These are phyloP conservation scores for Dioscorea dumetorum DNA, from an alignment of 106 monocot species.

Conservation along the genomic window DNA sequence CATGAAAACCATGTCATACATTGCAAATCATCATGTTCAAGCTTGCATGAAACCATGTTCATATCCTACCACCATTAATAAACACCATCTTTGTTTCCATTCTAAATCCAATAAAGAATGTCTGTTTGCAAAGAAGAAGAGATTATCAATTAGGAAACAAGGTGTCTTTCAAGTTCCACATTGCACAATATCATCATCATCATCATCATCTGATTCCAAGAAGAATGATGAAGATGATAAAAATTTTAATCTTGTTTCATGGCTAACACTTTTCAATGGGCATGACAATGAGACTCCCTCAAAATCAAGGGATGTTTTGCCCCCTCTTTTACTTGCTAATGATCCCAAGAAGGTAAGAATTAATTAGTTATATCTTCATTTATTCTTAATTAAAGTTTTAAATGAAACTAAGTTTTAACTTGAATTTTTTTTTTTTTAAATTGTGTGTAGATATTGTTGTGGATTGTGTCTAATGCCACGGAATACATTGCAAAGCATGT, in stretches of 20 bases:
- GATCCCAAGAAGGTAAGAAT: not conserved
- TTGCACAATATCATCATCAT: not conserved
- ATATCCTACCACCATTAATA: not conserved
- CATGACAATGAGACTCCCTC: not conserved
- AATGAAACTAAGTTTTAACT: not conserved
- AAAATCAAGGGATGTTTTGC: not conserved
- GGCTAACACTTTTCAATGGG: not conserved
- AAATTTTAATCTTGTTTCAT: not conserved
- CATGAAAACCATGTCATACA: not conserved
- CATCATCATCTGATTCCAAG: not conserved
- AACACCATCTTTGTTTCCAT: not conserved
- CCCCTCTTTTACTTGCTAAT: not conserved
- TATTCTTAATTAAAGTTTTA: not conserved
- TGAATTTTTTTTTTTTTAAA: no score
- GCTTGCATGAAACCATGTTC: no score
- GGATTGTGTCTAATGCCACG: slow-evolving; percentile 4
- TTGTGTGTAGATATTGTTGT: slow-evolving; percentile 15
- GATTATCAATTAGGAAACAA: no score
- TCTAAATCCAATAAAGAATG: not conserved
- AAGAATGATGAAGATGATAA: not conserved
- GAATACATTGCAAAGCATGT: slow-evolving; percentile 8
- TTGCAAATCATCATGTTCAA: not conserved
- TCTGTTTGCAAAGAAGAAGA: not conserved
- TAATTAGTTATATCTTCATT: not conserved
- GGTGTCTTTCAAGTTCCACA: not conserved